phyloP scores from a whole-genome alignment of 768 basidiomycete genomes.

The Psilocybe subaeruginosa region DNA sequence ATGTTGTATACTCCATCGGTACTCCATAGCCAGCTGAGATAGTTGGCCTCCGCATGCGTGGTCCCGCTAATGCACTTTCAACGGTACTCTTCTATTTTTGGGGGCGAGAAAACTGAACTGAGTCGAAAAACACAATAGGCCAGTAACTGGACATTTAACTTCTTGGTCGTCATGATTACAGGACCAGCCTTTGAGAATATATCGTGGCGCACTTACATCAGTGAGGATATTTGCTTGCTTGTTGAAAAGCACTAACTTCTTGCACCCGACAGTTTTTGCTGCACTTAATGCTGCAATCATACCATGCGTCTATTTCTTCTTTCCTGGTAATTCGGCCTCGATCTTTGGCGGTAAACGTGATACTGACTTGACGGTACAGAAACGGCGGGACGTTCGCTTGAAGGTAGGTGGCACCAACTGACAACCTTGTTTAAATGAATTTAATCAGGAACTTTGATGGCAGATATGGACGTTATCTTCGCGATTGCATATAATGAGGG shows the following conservation, averaged over 20 bases:
- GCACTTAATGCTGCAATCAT: conserved; percentile 58
- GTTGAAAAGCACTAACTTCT: background rate
- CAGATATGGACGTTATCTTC: conserved; percentile 51
- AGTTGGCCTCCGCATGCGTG: conserved; percentile 61
- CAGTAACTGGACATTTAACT: conserved; percentile 62
- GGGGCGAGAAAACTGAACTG: background rate
- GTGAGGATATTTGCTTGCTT: conserved; percentile 18
- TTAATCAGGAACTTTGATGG: background rate
- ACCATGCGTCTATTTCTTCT: conserved; percentile 61
- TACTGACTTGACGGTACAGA: conserved; percentile 30
- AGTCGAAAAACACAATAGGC: conserved; percentile 23
- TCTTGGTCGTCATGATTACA: conserved; percentile 63
- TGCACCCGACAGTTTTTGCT: conserved; percentile 46
- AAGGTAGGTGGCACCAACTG: conserved; percentile 32
- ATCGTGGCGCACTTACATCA: conserved; percentile 63
- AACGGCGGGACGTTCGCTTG: conserved; percentile 60
- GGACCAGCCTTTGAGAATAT: conserved; percentile 62
- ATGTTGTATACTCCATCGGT: background rate
- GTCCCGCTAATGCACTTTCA: conserved; percentile 65
- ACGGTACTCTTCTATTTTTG: conserved; percentile 36
- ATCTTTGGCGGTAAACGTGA: background rate
- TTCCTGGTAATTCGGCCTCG: conserved; percentile 34
- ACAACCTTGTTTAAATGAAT: background rate
- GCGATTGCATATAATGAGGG: conserved; percentile 47
- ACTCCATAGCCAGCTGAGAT: conserved; percentile 61